Conservation (phyloP, 2,329 filamentous ascomycete genomes). For the Fusarium virguliforme region DNA sequence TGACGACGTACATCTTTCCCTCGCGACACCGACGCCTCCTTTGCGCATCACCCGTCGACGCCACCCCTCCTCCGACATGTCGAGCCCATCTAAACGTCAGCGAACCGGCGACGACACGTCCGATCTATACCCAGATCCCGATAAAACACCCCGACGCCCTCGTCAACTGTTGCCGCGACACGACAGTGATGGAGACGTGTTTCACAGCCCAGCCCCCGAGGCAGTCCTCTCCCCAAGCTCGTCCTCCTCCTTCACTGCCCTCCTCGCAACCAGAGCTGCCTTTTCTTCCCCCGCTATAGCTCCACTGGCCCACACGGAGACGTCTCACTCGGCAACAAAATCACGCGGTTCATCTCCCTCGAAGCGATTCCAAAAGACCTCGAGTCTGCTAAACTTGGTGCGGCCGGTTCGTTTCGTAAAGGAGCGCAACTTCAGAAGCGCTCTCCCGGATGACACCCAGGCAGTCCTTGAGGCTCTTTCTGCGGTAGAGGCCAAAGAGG, state of each 20-base stretch:
- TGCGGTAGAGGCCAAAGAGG: slow-evolving; percentile 13
- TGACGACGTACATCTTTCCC: slow-evolving; percentile 14
- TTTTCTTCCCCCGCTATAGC: slow-evolving; percentile 11
- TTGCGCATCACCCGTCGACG: background rate
- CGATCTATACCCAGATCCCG: slow-evolving; percentile 1
- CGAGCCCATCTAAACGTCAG: background rate
- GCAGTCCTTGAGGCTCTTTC: slow-evolving; percentile 5
- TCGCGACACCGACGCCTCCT: background rate
- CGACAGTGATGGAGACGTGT: slow-evolving; percentile 1
- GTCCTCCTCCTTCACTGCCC: slow-evolving; percentile 1
- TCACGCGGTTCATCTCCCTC: slow-evolving; percentile 13
- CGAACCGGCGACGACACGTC: slow-evolving; percentile 1
- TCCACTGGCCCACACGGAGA: background rate
- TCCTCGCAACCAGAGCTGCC: slow-evolving; percentile 1
- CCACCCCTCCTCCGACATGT: background rate
- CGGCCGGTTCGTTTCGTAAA: slow-evolving; percentile 18
- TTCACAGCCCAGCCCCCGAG: background rate
- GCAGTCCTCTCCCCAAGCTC: background rate
- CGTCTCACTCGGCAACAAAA: slow-evolving; percentile 10
- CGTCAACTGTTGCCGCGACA: slow-evolving; percentile 1
- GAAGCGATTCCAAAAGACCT: slow-evolving; percentile 17
- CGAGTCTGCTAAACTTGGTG: slow-evolving; percentile 13
- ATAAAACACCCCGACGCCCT: background rate
- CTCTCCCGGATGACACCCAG: slow-evolving; percentile 6
- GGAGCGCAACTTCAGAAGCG: slow-evolving; percentile 4